Evolutionary conservation across 805 yeast genomes (phyloP).

Genomic region (Candida khao-thaluensis): DNA sequence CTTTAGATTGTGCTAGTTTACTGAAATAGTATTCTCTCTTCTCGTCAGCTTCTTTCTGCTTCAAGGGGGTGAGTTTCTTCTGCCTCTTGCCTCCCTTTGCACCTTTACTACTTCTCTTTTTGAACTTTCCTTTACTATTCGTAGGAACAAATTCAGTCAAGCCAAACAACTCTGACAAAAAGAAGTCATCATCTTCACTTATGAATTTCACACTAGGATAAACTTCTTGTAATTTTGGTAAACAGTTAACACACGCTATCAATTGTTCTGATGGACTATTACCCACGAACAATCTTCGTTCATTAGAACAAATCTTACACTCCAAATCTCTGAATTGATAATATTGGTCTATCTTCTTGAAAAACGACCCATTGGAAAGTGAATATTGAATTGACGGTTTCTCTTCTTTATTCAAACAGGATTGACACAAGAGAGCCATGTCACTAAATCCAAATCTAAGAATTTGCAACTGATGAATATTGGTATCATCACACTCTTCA

Average conservation of each 20-base stretch:
- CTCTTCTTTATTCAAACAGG: slow-evolving; percentile 43
- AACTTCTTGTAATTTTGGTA: slow-evolving; percentile 19
- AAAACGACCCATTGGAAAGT: slow-evolving; percentile 54
- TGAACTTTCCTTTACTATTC: slow-evolving; percentile 18
- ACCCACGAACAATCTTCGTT: slow-evolving; percentile 39
- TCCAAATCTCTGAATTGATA: slow-evolving; percentile 49
- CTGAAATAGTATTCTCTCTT: slow-evolving; percentile 38
- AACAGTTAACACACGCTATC: slow-evolving; percentile 47
- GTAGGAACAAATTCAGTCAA: slow-evolving; percentile 40
- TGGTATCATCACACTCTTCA: slow-evolving; percentile 53
- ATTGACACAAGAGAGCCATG: slow-evolving; percentile 48
- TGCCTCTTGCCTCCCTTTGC: slow-evolving; percentile 20
- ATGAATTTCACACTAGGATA: slow-evolving; percentile 23
- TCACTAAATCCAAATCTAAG: slow-evolving; percentile 56
- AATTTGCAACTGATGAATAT: slow-evolving; percentile 52
- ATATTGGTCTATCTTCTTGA: slow-evolving; percentile 48
- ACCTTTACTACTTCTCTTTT: slow-evolving; percentile 37
- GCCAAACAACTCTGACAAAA: slow-evolving; percentile 48
- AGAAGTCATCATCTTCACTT: slow-evolving; percentile 48
- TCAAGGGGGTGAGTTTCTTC: slow-evolving; percentile 10
- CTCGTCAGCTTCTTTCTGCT: slow-evolving; percentile 24
- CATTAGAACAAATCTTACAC: slow-evolving; percentile 46
- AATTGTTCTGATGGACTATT: slow-evolving; percentile 9
- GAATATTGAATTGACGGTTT: slow-evolving; percentile 51
- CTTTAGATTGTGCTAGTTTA: slow-evolving; percentile 29